phyloP scores from a whole-genome alignment of 2,329 filamentous ascomycete species.

The Coniochaeta sp. region DNA sequence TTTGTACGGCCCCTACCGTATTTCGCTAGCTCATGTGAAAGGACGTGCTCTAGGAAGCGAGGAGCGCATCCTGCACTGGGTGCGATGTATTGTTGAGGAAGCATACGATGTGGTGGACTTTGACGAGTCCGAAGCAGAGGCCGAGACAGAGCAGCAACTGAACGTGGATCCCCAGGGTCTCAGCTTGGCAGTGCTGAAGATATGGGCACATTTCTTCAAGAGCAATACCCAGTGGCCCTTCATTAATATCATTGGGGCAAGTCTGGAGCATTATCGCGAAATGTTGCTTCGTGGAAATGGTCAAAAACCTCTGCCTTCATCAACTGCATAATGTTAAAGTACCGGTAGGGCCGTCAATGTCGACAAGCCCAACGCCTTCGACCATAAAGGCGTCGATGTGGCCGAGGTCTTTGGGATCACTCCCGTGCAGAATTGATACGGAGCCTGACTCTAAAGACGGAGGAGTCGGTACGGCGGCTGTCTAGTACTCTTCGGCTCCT shows the following conservation, averaged over 20 bases:
- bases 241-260: constrained; percentile 33
- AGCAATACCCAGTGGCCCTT: constrained; percentile 41
- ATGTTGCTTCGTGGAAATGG: constrained; percentile 7
- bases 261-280: constrained; percentile 27
- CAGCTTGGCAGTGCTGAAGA: constrained; percentile 29
- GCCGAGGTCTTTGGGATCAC: too few relatives aligned
- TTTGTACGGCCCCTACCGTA: not conserved
- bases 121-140: constrained; percentile 23
- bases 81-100: constrained; percentile 36
- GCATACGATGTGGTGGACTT: constrained; percentile 29
- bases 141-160: constrained; percentile 5
- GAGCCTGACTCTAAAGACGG: too few relatives aligned
- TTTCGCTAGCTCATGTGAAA: not conserved
- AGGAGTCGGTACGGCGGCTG: too few relatives aligned
- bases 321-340: too few relatives aligned
- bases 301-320: not conserved
- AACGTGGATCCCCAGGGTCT: constrained; percentile 18
- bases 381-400: too few relatives aligned
- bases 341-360: too few relatives aligned
- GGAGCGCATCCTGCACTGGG: constrained; percentile 37
- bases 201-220: constrained; percentile 38
- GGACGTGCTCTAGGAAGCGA: constrained; percentile 25
- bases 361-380: too few relatives aligned
- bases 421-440: too few relatives aligned
- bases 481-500: too few relatives aligned